Percentiles rank a stretch among this genome's conserved stretches.
Conservation (phyloP, 495 filamentous ascomycete species). For the Penicillium flavigenum region DNA sequence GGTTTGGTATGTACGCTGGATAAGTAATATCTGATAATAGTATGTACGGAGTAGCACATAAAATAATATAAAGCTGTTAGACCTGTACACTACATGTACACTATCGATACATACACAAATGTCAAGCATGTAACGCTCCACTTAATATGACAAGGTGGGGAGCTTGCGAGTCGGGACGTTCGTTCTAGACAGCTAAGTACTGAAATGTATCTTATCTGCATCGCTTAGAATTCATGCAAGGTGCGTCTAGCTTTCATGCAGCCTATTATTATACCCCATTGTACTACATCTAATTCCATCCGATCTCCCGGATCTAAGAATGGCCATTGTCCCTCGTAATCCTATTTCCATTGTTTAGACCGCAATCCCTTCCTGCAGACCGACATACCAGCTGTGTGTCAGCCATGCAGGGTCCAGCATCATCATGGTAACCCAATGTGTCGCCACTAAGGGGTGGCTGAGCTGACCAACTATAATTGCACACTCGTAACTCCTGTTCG, state of each 20-base stretch:
- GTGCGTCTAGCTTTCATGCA: background rate
- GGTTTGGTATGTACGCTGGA: background rate
- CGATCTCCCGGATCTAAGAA: background rate
- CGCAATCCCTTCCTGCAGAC: slow-evolving; percentile 1
- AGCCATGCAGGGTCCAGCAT: slow-evolving; percentile 13
- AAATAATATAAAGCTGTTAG: background rate
- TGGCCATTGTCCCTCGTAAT: slow-evolving; percentile 4
- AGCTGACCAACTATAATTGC: background rate
- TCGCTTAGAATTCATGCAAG: background rate
- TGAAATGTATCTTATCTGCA: background rate
- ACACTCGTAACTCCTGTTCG: background rate
- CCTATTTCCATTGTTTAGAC: slow-evolving; percentile 1
- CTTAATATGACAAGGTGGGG: slow-evolving; percentile 3
- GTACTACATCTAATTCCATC: background rate
- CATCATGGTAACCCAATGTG: slow-evolving; percentile 15
- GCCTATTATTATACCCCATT: background rate
- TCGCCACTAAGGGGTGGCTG: slow-evolving; percentile 30
- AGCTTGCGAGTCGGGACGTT: slow-evolving; percentile 7
- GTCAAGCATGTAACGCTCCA: slow-evolving; percentile 8
- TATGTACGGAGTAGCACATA: background rate
- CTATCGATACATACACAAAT: background rate
- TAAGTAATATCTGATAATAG: background rate
- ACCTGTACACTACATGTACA: background rate
- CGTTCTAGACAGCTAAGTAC: background rate
- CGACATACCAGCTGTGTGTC: slow-evolving; percentile 23